Evolutionary conservation across 305 asterid species (phyloP), one percentile per base, ranked within the genome.

Genomic region (Stenogyne calaminthoides): DNA sequence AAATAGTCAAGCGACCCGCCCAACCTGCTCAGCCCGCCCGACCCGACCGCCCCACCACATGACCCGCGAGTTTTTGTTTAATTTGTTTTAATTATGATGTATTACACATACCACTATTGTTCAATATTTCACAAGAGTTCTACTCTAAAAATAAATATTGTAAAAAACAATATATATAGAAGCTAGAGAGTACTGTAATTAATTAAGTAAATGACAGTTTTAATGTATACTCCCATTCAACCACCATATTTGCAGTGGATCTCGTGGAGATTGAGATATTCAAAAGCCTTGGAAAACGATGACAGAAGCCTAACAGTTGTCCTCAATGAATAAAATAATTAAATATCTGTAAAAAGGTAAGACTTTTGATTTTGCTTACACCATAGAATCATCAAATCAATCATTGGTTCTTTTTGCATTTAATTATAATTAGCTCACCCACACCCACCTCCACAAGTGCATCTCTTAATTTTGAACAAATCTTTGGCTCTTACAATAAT

Each of bases 241-340:
- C 95, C 82, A 88, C 97, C 94, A 79, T 79, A 84, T 85, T 81
- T 83, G 86, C 69, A 79, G 82, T 85, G 88, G 86, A 81, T 89
- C 84, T 80, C 82, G 78, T 63, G 84, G 88, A 81, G 87, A 83
- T 91, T 83, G 89, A 79, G 89, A 77, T 83, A 12, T 79, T 67
- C 34, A 67, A 64, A 77, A 55, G 80, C 65, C 72, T 77, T 55
- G 55, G 61, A 76, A 80, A 80, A 79, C 70, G 77, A 85, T 83
- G 93, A 85, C 88, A 84, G 67, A 78, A 70, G 68, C 86, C 79
- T 82, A 88, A 87, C 91, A 92, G 94, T 92, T 92, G 96, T 90
- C 91, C 59, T 87, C 88, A 73, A 80, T 80, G 11, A 64, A 60
- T 78, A 68, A 44, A 83, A 81, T 46, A 72, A 54, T 60, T 78